phyloP scores from a whole-genome alignment of 148 eudicot species.

The Selenicereus undatus region DNA sequence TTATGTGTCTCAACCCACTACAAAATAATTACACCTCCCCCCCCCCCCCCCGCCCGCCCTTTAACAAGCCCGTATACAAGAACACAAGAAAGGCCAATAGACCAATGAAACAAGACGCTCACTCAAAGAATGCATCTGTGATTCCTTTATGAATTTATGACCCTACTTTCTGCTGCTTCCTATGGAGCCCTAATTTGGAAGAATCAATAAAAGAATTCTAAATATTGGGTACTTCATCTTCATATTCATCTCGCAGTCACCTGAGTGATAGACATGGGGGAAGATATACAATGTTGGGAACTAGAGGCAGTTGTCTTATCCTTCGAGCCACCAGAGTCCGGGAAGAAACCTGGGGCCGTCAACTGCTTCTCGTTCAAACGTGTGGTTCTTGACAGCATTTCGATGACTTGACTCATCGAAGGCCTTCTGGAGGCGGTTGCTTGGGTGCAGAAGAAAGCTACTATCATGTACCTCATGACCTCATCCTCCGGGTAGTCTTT shows the following conservation, averaged over 20 bases:
- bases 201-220: conserved; percentile 23
- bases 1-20: background rate
- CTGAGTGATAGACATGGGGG: conserved; percentile 50
- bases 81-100: background rate
- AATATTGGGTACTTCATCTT: background rate
- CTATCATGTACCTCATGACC: conserved; percentile 58
- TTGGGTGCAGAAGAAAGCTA: conserved; percentile 91
- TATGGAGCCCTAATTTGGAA: conserved; percentile 6
- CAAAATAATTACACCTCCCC: background rate
- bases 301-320: conserved; percentile 40
- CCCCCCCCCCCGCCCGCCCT: background rate
- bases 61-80: background rate
- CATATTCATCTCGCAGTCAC: conserved; percentile 61
- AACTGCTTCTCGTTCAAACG: conserved; percentile 67
- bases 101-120: background rate
- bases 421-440: conserved; percentile 77
- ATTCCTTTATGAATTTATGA: background rate
- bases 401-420: conserved; percentile 70
- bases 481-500: conserved; percentile 54
- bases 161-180: background rate
- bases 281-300: conserved; percentile 60
- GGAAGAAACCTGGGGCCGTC: conserved; percentile 67
- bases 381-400: conserved; percentile 66
- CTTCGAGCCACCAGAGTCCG: conserved; percentile 35
- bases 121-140: background rate